A percentile compares a stretch with the other conserved stretches of the same genome.
phyloP scores from a whole-genome alignment of 306 rosid species.

The Boehmeria nivea region DNA sequence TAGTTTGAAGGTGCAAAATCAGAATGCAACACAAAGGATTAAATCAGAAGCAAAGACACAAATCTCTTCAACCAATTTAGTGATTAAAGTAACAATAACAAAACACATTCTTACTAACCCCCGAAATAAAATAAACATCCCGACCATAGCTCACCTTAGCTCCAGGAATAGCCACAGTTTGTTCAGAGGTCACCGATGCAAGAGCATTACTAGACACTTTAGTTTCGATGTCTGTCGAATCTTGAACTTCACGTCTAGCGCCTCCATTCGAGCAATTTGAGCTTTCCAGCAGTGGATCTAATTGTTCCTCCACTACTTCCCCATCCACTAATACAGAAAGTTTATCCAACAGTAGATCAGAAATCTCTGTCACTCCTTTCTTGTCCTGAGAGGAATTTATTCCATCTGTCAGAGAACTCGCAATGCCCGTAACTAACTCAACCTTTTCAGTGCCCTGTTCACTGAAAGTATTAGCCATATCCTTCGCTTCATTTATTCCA shows the following conservation, averaged over 20 bases:
- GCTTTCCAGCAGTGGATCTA: constrained; percentile 30
- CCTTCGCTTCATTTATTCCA: constrained; percentile 28
- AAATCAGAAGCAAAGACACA: background rate
- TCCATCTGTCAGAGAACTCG: constrained; percentile 24
- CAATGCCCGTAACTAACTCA: constrained; percentile 17
- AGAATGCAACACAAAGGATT: background rate
- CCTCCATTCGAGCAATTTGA: constrained; percentile 22
- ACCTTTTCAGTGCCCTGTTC: background rate
- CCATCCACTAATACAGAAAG: constrained; percentile 22
- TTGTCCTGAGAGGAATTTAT: constrained; percentile 24
- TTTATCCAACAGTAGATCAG: constrained; percentile 23
- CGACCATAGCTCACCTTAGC: constrained; percentile 32
- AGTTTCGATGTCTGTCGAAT: constrained; percentile 22
- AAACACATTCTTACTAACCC: too few species aligned
- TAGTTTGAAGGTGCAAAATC: too few species aligned
- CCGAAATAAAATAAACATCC: background rate
- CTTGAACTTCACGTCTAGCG: constrained; percentile 20
- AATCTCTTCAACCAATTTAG: too few species aligned
- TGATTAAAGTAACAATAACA: too few species aligned
- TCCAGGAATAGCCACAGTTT: constrained; percentile 31
- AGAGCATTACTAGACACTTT: constrained; percentile 28
- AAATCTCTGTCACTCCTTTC: constrained; percentile 28
- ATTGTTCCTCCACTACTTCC: constrained; percentile 24
- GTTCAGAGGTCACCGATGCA: constrained; percentile 31
- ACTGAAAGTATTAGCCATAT: constrained; percentile 14